Conservation (phyloP, 441 rosid species). For the Eutrema salsugineum region DNA sequence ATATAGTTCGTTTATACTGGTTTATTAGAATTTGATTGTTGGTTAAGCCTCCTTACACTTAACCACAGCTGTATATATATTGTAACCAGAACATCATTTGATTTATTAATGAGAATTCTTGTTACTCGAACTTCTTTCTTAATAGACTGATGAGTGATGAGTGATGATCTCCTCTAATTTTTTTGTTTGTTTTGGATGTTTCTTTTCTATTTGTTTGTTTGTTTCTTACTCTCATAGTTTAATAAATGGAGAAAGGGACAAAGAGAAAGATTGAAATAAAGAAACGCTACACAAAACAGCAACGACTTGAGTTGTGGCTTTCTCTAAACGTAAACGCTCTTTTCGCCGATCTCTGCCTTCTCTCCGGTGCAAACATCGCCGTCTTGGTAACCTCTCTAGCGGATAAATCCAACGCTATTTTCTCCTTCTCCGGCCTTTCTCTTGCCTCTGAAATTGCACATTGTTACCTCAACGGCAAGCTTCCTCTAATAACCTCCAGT, state of each 20-base stretch:
- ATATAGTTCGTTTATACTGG: no score
- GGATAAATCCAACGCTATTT: background rate
- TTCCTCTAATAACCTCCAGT: background rate
- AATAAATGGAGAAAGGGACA: background rate
- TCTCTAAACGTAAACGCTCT: background rate
- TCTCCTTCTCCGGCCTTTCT: background rate
- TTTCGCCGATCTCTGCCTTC: background rate
- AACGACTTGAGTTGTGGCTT: background rate
- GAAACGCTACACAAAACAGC: background rate
- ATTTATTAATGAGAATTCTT: no score
- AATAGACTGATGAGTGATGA: no score
- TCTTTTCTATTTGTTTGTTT: no score
- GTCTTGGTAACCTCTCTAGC: background rate
- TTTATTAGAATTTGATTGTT: no score
- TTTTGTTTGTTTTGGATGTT: no score
- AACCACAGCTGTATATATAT: no score
- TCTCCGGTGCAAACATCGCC: background rate
- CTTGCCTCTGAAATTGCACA: background rate
- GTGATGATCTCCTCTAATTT: no score
- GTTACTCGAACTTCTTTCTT: no score
- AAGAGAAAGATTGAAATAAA: background rate
- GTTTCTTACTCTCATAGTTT: no score
- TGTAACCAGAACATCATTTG: no score
- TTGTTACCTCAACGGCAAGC: background rate
- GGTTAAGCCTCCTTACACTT: no score